Evolutionary conservation across 305 asterid genomes (phyloP).

Genomic region (Ajuga reptans): DNA sequence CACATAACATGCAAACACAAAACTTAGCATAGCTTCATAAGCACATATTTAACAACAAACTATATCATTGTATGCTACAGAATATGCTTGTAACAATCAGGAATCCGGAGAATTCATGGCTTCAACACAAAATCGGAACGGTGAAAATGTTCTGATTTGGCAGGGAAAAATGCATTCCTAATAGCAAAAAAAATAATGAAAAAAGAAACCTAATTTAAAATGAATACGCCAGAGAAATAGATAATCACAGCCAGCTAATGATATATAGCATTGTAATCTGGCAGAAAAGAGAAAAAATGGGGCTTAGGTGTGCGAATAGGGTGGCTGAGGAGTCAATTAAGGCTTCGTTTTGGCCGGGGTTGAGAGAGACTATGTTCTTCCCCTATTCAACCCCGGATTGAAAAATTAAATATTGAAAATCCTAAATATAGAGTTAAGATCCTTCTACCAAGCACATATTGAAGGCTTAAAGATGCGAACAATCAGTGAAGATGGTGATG

Average conservation of each 20-base stretch:
- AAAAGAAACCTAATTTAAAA: neutral
- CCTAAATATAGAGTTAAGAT: too few relatives aligned
- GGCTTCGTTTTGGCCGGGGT: slow-evolving; percentile 20
- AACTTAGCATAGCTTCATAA: too few relatives aligned
- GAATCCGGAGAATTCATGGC: slow-evolving; percentile 18
- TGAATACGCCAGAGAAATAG: neutral
- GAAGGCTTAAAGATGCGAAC: too few relatives aligned
- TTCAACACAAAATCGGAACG: slow-evolving; percentile 21
- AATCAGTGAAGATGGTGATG: too few relatives aligned
- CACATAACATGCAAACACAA: too few relatives aligned
- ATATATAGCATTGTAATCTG: neutral
- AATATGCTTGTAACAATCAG: neutral
- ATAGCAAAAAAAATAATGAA: too few relatives aligned
- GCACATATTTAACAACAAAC: too few relatives aligned
- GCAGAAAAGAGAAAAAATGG: slow-evolving; percentile 9
- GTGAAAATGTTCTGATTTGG: slow-evolving; percentile 19
- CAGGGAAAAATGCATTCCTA: slow-evolving; percentile 21
- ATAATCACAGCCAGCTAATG: neutral
- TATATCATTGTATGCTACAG: neutral
- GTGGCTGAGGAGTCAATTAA: slow-evolving; percentile 34
- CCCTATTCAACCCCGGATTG: neutral
- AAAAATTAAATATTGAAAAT: neutral
- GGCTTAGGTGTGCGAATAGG: neutral
- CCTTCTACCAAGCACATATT: too few relatives aligned
- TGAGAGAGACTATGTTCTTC: slow-evolving; percentile 27